Evolutionary conservation across 306 rosid genomes (phyloP), one percentile per base, ranked within the genome.

Genomic region (Prunus dulcis): DNA sequence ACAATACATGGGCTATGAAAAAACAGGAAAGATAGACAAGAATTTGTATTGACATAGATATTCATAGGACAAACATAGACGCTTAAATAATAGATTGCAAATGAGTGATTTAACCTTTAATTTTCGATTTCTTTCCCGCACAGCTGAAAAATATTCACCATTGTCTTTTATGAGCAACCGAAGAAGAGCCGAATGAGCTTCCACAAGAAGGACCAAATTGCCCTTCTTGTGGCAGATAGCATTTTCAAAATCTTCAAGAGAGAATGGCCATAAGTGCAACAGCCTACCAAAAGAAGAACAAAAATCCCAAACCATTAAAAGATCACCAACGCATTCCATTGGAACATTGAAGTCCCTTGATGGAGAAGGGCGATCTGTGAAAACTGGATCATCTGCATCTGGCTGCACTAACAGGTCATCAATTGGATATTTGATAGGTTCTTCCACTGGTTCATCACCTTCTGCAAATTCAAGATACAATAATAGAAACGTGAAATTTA

Each of bases 291-390:
- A 95, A 57, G 92, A 88, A 64, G 83, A 83, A 82, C 93, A 88
- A 84, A 95, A 88, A 82, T 95, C 98, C 98, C 98, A 95, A 78
- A 92, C 85, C 97, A 89, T 87, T 78, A 95, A 78, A 71, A 95
- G 97, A 86, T 92, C 86, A 69, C 97, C 97, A 6, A 92, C 89
- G 78, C 91, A 88, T 55, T 80, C 71, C 85, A 92, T 82, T 30
- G 99, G 90, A 81, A 95, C 82, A 78, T 72, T 88, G 79, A 90
- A 95, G 82, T 90, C 96, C 78, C 85, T 89, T 2, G 80, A 85
- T 45, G 89, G 96, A 80, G 90, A 80, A 77, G 99, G 99, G 43
- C 88, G 93, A 57, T 79, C 78, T 14, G 90, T 75, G 79, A 92
- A 87, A 81, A 80, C 84, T 67, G 99, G 97, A 86, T 95, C 99